Percentiles rank a stretch among this genome's conserved stretches.
Conservation (phyloP, 352 stramenopile genomes). For the Pythium vanterpoolii region DNA sequence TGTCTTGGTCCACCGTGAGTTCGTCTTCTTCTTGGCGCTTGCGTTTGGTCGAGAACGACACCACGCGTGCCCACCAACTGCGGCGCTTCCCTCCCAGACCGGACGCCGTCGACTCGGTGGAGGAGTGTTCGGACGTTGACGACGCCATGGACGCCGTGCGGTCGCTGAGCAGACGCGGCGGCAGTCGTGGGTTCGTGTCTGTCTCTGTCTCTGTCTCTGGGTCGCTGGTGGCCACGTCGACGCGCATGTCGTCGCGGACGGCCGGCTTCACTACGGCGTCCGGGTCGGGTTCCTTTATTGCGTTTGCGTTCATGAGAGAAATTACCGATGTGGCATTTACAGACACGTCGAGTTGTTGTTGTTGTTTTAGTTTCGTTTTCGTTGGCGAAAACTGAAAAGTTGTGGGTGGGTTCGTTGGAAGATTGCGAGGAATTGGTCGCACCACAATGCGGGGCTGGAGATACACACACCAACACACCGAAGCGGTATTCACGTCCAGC, state of each 20-base stretch:
- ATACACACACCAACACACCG: too few species aligned
- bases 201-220: neutral
- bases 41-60: conserved; percentile 13
- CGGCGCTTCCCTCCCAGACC: conserved; percentile 12
- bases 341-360: neutral
- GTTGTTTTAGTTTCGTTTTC: too few species aligned
- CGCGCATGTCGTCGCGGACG: conserved; percentile 1
- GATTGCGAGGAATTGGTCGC: too few species aligned
- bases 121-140: neutral
- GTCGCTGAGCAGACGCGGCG: conserved; percentile 15
- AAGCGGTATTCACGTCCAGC: too few species aligned
- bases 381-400: too few species aligned
- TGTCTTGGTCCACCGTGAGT: conserved; percentile 48
- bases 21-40: conserved; percentile 14
- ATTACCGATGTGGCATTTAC: neutral
- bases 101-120: neutral
- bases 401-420: too few species aligned
- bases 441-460: too few species aligned
- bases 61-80: conserved; percentile 19
- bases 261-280: neutral
- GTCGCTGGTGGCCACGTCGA: conserved; percentile 10
- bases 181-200: neutral
- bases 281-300: conserved; percentile 3
- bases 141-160: conserved; percentile 18
- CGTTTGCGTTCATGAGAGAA: neutral